phyloP scores from a whole-genome alignment of 129 eudicot genomes.

The Escallonia rubra region DNA sequence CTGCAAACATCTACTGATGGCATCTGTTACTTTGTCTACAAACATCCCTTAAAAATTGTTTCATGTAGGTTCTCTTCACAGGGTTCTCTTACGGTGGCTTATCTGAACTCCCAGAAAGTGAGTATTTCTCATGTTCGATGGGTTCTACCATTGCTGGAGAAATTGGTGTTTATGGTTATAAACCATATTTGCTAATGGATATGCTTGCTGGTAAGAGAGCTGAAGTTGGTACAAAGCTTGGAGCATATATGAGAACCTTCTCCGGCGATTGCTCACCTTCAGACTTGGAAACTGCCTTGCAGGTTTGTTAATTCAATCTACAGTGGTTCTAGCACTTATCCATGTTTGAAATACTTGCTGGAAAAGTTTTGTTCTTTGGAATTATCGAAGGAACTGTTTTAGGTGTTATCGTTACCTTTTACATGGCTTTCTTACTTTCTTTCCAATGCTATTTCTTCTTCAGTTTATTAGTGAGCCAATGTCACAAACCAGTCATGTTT shows the following conservation, averaged over 20 bases:
- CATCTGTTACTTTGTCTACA: too few species aligned
- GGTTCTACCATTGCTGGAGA: slow-evolving; percentile 95
- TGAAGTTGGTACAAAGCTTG: slow-evolving; percentile 86
- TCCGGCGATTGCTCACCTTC: slow-evolving; percentile 95
- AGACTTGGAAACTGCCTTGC: slow-evolving; percentile 90
- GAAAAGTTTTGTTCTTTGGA: too few species aligned
- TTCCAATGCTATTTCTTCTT: neutral
- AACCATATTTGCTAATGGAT: slow-evolving; percentile 79
- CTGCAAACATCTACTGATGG: too few species aligned
- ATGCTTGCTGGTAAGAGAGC: slow-evolving; percentile 99
- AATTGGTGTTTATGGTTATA: slow-evolving; percentile 86
- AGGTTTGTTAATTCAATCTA: slow-evolving; percentile 40
- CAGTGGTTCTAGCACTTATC: too few species aligned
- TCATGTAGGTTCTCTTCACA: slow-evolving; percentile 72
- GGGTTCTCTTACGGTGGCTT: slow-evolving; percentile 96
- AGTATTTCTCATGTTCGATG: slow-evolving; percentile 85
- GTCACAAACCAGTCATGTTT: neutral
- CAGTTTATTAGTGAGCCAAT: neutral
- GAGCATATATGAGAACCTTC: slow-evolving; percentile 92
- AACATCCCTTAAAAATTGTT: slow-evolving; percentile 7
- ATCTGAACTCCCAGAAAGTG: slow-evolving; percentile 87
- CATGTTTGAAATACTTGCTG: too few species aligned
- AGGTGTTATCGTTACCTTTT: neutral
- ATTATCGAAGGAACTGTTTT: too few species aligned
- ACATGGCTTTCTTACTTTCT: neutral